Evolutionary conservation across 2,329 filamentous ascomycete species (phyloP).

Genomic region (Metarhizium sp.): DNA sequence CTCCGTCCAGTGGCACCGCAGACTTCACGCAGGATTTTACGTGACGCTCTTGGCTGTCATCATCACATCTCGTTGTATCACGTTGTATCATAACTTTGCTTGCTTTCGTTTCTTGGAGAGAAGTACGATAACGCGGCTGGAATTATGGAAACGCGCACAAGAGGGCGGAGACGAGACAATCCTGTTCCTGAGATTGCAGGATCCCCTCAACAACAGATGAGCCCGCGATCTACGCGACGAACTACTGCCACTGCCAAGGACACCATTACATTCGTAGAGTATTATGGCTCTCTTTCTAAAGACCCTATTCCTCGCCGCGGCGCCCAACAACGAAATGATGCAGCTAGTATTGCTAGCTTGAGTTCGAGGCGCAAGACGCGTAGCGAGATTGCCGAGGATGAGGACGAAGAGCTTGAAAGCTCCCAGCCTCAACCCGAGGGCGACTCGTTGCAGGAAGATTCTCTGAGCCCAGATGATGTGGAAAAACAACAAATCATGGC

Average conservation of each 20-base stretch:
- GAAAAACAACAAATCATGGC: neutral
- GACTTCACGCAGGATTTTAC: neutral
- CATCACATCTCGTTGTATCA: neutral
- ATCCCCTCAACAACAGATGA: neutral
- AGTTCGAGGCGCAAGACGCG: neutral
- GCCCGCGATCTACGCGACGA: neutral
- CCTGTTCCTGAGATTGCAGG: neutral
- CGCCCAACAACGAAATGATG: neutral
- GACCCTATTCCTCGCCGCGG: neutral
- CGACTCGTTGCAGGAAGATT: neutral
- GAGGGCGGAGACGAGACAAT: neutral
- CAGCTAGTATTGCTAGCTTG: constrained; percentile 3
- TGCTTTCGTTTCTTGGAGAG: too few species aligned
- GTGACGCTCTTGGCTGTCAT: neutral
- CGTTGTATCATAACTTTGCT: neutral
- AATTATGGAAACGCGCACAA: constrained; percentile 1
- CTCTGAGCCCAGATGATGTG: neutral
- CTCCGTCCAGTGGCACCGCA: neutral
- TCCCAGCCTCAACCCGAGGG: neutral
- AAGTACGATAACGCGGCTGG: neutral
- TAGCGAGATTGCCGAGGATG: constrained; percentile 1
- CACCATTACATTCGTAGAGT: too few species aligned
- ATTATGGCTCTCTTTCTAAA: neutral
- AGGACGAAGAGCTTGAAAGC: neutral
- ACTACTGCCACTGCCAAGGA: neutral